phyloP scores from a whole-genome alignment of 2,329 filamentous ascomycete genomes.

The Penicillium olsonii region DNA sequence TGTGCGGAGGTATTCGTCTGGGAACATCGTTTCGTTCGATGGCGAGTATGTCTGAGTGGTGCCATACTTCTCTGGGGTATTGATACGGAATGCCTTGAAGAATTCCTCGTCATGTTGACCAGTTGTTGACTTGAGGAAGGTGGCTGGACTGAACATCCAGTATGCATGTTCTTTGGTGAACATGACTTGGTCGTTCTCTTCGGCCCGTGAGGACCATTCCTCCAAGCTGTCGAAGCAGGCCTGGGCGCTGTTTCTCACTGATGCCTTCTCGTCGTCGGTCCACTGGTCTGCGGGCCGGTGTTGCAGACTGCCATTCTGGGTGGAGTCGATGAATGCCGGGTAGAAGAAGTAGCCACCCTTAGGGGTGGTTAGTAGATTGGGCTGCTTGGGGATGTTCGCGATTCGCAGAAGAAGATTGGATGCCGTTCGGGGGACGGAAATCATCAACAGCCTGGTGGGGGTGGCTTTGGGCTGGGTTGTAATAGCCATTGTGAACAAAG shows the following conservation, averaged over 20 bases:
- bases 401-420: constrained; percentile 23
- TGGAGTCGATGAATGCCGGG: constrained; percentile 3
- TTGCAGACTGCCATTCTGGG: constrained; percentile 12
- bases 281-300: constrained; percentile 27
- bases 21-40: constrained; percentile 36
- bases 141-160: constrained; percentile 28
- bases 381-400: constrained; percentile 19
- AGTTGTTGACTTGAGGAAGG: constrained; percentile 15
- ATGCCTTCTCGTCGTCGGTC: constrained; percentile 28
- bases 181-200: constrained; percentile 27
- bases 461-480: background rate
- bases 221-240: constrained; percentile 30
- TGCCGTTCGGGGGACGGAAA: constrained; percentile 21
- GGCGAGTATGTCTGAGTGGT: constrained; percentile 24
- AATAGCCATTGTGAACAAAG: constrained; percentile 1
- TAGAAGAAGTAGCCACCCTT: constrained; percentile 24
- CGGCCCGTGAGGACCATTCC: constrained; percentile 21
- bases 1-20: constrained; percentile 37
- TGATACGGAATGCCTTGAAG: constrained; percentile 15
- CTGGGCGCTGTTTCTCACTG: constrained; percentile 26
- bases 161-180: constrained; percentile 42
- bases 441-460: constrained; percentile 12
- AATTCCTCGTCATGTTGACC: constrained; percentile 10
- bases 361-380: constrained; percentile 12
- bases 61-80: constrained; percentile 19